Percentiles rank a stretch among this genome's conserved stretches.
phyloP scores from a whole-genome alignment of 345 rosid genomes.

The Chamaenerion angustifolium region DNA sequence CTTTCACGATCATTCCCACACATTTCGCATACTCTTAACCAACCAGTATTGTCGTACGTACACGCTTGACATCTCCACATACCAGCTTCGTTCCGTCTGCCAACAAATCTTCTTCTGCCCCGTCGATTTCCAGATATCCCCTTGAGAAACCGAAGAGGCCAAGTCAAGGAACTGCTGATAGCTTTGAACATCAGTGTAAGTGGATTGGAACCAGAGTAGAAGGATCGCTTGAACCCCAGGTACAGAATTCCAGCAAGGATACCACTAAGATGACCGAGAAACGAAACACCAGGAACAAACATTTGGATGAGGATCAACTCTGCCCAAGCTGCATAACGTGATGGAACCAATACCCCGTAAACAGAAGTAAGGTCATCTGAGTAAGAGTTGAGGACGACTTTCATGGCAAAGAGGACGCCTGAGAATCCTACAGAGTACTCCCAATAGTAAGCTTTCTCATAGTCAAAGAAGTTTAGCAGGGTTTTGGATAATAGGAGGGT shows the following conservation, averaged over 20 bases:
- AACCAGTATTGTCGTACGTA: constrained; percentile 62
- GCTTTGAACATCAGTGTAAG: constrained; percentile 34
- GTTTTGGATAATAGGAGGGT: constrained; percentile 61
- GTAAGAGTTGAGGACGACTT: constrained; percentile 74
- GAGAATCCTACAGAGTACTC: constrained; percentile 81
- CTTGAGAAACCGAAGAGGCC: constrained; percentile 46
- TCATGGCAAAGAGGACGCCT: constrained; percentile 88
- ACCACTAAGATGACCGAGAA: constrained; percentile 93
- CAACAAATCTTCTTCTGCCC: constrained; percentile 53
- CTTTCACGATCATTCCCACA: constrained; percentile 46
- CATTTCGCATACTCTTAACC: constrained; percentile 60
- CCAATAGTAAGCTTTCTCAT: constrained; percentile 41
- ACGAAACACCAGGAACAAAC: constrained; percentile 79
- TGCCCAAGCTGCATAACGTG: constrained; percentile 87
- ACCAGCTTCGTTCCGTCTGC: constrained; percentile 29
- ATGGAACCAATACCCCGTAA: constrained; percentile 57
- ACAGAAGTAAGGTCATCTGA: constrained; percentile 45
- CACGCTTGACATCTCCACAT: constrained; percentile 87
- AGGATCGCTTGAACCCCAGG: constrained; percentile 35
- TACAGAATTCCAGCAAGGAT: constrained; percentile 84
- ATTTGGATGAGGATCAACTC: constrained; percentile 81
- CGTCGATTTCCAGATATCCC: constrained; percentile 22
- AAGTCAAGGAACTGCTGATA: constrained; percentile 22
- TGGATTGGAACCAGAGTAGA: constrained; percentile 42
- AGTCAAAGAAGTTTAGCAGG: constrained; percentile 44